Conservation (phyloP, 768 basidiomycete genomes). For the Mycena amicta region DNA sequence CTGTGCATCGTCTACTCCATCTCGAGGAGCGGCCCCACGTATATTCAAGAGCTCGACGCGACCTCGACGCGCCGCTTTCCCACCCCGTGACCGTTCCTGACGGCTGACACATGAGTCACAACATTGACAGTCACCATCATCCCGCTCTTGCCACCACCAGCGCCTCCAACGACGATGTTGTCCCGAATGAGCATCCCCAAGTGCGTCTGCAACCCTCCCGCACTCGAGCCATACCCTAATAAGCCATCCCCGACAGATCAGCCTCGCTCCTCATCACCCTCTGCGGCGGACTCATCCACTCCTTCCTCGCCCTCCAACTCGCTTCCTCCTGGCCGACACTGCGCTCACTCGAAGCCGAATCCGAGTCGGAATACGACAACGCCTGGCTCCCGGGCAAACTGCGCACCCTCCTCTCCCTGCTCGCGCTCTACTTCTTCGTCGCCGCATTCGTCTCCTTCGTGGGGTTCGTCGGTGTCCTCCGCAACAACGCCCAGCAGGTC, state of each 20-base stretch:
- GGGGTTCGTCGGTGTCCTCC: slow-evolving; percentile 68
- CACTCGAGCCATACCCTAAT: not conserved
- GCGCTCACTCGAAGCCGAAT: slow-evolving; percentile 49
- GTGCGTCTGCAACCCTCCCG: not conserved
- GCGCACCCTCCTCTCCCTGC: slow-evolving; percentile 60
- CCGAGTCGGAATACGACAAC: slow-evolving; percentile 47
- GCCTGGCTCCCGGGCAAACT: slow-evolving; percentile 46
- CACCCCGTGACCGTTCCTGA: too few relatives aligned
- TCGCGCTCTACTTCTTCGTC: slow-evolving; percentile 66
- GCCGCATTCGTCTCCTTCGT: slow-evolving; percentile 65
- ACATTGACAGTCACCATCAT: too few relatives aligned
- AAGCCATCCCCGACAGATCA: slow-evolving; percentile 31
- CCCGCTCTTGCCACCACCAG: too few relatives aligned
- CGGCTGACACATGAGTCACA: too few relatives aligned
- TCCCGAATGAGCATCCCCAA: slow-evolving; percentile 1
- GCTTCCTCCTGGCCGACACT: slow-evolving; percentile 37
- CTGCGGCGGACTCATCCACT: slow-evolving; percentile 37
- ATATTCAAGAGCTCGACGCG: too few relatives aligned
- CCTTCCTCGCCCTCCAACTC: slow-evolving; percentile 39
- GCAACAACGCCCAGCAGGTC: slow-evolving; percentile 65
- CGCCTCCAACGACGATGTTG: too few relatives aligned
- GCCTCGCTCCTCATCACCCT: slow-evolving; percentile 43
- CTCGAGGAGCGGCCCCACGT: too few relatives aligned
- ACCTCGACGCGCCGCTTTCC: too few relatives aligned
- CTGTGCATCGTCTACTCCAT: too few relatives aligned